Conservation (phyloP, 2,329 filamentous ascomycete genomes). For the Fusarium brachygibbosum region DNA sequence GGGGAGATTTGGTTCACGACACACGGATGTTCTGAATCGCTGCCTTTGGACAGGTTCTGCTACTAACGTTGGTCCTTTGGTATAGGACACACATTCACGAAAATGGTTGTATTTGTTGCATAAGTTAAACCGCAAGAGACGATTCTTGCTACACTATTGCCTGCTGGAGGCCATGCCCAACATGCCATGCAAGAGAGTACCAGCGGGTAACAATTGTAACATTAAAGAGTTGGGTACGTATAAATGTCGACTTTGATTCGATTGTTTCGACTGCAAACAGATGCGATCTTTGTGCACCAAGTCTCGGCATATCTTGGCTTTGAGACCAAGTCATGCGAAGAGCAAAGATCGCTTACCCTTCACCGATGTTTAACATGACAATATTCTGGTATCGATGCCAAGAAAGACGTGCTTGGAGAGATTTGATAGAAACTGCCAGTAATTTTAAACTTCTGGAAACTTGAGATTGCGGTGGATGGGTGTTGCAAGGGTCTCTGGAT, state of each 20-base stretch:
- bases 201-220: neutral
- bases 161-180: neutral
- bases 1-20: neutral
- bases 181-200: neutral
- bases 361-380: slow-evolving; percentile 2
- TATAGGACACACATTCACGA: neutral
- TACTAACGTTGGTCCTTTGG: neutral
- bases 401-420: slow-evolving; percentile 11
- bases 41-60: neutral
- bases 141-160: slow-evolving; percentile 12
- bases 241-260: slow-evolving; percentile 9
- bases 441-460: slow-evolving; percentile 29
- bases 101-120: neutral
- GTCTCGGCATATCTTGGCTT: slow-evolving; percentile 1
- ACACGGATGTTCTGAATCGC: neutral
- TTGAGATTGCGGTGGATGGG: slow-evolving; percentile 27
- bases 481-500: slow-evolving; percentile 25
- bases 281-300: neutral
- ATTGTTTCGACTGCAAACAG: slow-evolving; percentile 12
- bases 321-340: neutral
- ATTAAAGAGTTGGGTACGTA: neutral
- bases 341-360: slow-evolving; percentile 5
- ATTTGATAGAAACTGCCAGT: slow-evolving; percentile 9
- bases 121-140: neutral
- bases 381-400: slow-evolving; percentile 15